Conservation (phyloP, 805 yeast species). For the Kodamaea leandrae region DNA sequence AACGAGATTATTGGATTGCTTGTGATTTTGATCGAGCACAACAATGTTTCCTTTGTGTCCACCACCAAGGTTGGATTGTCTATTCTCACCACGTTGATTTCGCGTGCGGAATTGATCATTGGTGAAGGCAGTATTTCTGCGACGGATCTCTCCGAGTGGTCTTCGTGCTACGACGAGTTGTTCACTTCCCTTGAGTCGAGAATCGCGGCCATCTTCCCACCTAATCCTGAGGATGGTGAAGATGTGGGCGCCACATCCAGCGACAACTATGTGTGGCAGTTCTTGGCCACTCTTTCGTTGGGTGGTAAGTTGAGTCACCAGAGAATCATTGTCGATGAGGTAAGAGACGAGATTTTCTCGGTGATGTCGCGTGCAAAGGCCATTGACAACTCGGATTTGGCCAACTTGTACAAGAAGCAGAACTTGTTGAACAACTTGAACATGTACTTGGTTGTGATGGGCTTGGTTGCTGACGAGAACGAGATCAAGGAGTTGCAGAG, state of each 20-base stretch:
- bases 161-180: conserved; percentile 73
- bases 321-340: conserved; percentile 90
- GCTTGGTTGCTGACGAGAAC: conserved; percentile 84
- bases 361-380: conserved; percentile 76
- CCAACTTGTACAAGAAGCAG: conserved; percentile 46
- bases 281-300: conserved; percentile 87
- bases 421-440: conserved; percentile 77
- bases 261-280: conserved; percentile 85
- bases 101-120: conserved; percentile 86
- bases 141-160: conserved; percentile 67
- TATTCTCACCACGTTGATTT: conserved; percentile 81
- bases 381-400: conserved; percentile 47
- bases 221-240: conserved; percentile 46
- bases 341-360: conserved; percentile 88
- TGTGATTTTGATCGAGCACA: conserved; percentile 65
- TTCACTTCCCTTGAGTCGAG: conserved; percentile 79
- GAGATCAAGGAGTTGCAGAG: conserved; percentile 73
- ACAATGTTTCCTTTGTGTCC: conserved; percentile 65
- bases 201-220: conserved; percentile 78
- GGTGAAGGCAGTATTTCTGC: conserved; percentile 68
- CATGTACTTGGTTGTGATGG: conserved; percentile 93
- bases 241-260: conserved; percentile 53
- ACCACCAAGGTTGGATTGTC: conserved; percentile 81
- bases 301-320: conserved; percentile 91
- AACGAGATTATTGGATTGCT: conserved; percentile 76